Conservation (phyloP, 495 filamentous ascomycete species). For the Podospora comata region DNA sequence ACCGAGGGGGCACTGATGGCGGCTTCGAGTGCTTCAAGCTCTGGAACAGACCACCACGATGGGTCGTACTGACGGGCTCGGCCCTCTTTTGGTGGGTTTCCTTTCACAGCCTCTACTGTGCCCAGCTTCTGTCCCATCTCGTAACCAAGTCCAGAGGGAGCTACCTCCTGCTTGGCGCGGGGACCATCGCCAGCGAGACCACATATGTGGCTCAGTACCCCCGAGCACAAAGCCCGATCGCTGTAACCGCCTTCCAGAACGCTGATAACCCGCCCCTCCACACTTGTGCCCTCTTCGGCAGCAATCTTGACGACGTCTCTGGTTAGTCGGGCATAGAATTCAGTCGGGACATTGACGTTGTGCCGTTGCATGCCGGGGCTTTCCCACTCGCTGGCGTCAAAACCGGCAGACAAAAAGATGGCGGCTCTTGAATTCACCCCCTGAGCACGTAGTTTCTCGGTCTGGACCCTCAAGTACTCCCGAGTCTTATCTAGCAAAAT, state of each 20-base stretch:
- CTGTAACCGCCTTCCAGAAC: constrained; percentile 96
- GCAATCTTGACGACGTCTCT: constrained; percentile 78
- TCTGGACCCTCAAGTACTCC: constrained; percentile 65
- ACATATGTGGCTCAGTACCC: constrained; percentile 82
- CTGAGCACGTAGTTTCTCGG: constrained; percentile 54
- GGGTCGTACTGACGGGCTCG: constrained; percentile 52
- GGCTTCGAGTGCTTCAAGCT: constrained; percentile 59
- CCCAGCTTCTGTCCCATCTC: constrained; percentile 53
- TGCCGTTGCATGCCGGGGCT: constrained; percentile 90
- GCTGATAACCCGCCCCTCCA: constrained; percentile 83
- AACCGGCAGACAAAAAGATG: constrained; percentile 91
- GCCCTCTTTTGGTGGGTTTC: constrained; percentile 27
- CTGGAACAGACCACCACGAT: constrained; percentile 70
- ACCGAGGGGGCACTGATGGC: constrained; percentile 55
- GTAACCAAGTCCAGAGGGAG: constrained; percentile 42
- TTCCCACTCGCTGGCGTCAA: constrained; percentile 96
- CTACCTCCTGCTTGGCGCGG: constrained; percentile 36
- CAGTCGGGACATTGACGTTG: constrained; percentile 89
- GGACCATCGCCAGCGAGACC: constrained; percentile 62
- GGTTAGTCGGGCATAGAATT: constrained; percentile 90
- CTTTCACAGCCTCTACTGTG: constrained; percentile 36
- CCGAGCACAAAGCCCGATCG: constrained; percentile 81
- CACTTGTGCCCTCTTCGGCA: constrained; percentile 70
- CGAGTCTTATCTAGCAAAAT: constrained; percentile 76
- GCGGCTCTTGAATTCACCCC: constrained; percentile 67